Base-by-base conservation (phyloP, 2,329 filamentous ascomycete genomes). In the Endoconidiophora polonica region DNA sequence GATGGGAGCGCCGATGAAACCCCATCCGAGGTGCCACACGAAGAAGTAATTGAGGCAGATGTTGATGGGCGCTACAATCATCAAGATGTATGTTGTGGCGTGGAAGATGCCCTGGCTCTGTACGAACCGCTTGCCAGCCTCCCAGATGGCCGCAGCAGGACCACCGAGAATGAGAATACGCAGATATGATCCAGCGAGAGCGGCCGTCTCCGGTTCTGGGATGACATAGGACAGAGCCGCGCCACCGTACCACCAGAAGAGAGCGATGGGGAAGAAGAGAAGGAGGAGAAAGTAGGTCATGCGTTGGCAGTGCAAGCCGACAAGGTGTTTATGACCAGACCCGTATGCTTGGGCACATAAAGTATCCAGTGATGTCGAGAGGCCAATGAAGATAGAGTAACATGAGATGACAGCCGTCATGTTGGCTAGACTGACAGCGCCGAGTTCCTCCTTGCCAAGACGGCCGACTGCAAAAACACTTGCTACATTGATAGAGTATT, bases 331-430 rank as follows among this genome's bases (percentile, higher is more conserved):
- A 61, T 83, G 83, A 0, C 90, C 90, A 0, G 85, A 93, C 2
- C 91, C 90, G 61, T 93, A 96, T 0, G 91, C 90, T 64, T 96
- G 90, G 0, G 90, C 78, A 62, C 90, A 95, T 2, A 96, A 77
- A 0, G 90, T 96, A 64, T 96, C 90, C 37, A 96, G 70, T 55
- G 82, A 86, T 3, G 90, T 96, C 1, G 87, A 82, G 12, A 96
- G 72, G n/a, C 87, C 83, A 60, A 87, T 83, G 60, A 85, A 83
- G 14, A 85, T 77, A 0, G 81, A 82, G 58, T 83, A 81, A 52
- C 82, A 85, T 12, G 76, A 83, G 57, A 91, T 88, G 55, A 79
- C 86, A 24, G 81, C 81, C 2, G 82, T 85, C 84, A 90, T 90
- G 58, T 79, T 79, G 54, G 67, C 66, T 57, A 69, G 62, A 24